Evolutionary conservation across 768 basidiomycete genomes (phyloP), one percentile per base, ranked within the genome.

Genomic region (Suillus variegatus): DNA sequence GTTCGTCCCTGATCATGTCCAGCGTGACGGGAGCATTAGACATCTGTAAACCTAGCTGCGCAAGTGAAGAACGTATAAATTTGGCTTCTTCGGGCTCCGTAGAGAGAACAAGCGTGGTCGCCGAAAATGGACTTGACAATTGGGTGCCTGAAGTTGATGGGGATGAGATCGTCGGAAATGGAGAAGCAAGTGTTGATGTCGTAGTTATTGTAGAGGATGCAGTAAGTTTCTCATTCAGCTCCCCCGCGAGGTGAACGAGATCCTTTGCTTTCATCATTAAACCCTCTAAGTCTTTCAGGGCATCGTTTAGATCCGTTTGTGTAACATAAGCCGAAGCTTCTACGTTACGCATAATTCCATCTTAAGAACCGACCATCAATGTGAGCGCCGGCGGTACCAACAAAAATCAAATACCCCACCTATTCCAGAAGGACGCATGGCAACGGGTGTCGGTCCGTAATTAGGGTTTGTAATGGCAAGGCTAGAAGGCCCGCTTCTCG

Each of bases 231-330:
- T 92, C 87, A 72, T 94, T 95, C 67, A 99, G 85, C 44, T 96
- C 91, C 61, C 89, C 90, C 3, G 97, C 95, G 28, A 98, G 83
- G 38, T 86, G 86, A 64, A 96, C 95, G 89, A 99, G 97, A 69
- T 96, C 94, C 68, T 88, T 90, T 1, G 95, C 95, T 73, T 96
- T 93, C 57, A 90, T 82, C 91, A 93, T 95, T 55, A 99, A 78
- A 0, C 90, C 91, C 73, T 98, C 94, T 41, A 99, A 84, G 72
- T 99, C 97, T 68, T 88, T 82, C 40, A 98, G 82, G 0, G 95
- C 92, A 68, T 89, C 87, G 32, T 83, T 82, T 79, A 99, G 85
- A 67, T 88, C 82, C 9, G 83, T 84, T 54, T 88, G 84, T 18
- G 88, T 82, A 6, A 82, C 84, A 69, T 89, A 84, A 1, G 88